Base-by-base conservation (phyloP, 371 early-diverging fungal species). In the Massospora cicadina region DNA sequence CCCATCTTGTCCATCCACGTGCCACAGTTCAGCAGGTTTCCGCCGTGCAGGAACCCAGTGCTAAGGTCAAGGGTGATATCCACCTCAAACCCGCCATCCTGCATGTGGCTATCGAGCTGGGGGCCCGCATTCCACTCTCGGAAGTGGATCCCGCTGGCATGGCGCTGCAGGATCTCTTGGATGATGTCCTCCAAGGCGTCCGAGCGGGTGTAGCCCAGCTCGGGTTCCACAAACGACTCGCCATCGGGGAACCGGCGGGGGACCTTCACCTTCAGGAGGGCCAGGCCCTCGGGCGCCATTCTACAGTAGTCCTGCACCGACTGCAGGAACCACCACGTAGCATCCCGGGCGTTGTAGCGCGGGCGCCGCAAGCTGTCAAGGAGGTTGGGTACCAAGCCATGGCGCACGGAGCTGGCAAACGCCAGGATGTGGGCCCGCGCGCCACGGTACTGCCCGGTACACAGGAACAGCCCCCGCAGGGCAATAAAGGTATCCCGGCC, bases 1-100 rank as follows among this genome's bases (percentile, higher is more conserved):
- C 98, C 98, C 95, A 94, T 97, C 78, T 95, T 97, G 75, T 96
- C 98, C 96, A 96, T 95, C 98, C 97, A 98, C 0, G 95, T 96
- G 32, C 98, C 97, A 68, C 97, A 98, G 74, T 98, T 98, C 78
- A 76, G 88, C n/a, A 74, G 53, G 70, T 83, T 93, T 26, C 98
- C 98, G 30, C 98, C 97, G 30, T 72, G 71, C 53, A 95, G 74
- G 30, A 96, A 81, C 25, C 97, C 98, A 0, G 82, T 84, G 0
- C 61, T 72, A 77, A 82, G 81, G 67, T 89, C 83, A 0, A 83
- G 78, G 55, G 77, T 68, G 29, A 87, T 81, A 60, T 81, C 79
- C 24, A 98, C 77, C 57, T 90, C 77, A 76, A 98, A 98, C 0
- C 97, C 98, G 65, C 83, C 79, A 66, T 85, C 81, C 21, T 76